Conservation (phyloP, 352 stramenopile genomes). For the Pythium angustatum region DNA sequence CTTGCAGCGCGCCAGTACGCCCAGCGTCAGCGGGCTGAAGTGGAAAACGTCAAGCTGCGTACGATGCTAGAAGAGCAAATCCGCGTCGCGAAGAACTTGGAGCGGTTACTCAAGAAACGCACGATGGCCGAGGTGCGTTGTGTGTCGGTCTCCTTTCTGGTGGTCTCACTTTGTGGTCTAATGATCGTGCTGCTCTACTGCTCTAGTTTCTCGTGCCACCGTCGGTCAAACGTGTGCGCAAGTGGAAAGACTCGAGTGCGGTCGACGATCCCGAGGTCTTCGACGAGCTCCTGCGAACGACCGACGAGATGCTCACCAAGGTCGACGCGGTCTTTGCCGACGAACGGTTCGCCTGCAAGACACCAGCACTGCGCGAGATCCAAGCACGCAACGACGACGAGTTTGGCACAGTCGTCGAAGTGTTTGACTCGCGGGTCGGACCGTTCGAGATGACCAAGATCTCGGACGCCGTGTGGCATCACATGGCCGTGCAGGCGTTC, state of each 20-base stretch:
- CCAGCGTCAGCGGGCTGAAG: constrained; percentile 22
- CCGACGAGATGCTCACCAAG: constrained; percentile 17
- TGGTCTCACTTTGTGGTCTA: not conserved
- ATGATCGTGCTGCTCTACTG: not conserved
- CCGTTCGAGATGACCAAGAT: constrained; percentile 16
- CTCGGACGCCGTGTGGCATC: constrained; percentile 23
- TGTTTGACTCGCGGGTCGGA: constrained; percentile 16
- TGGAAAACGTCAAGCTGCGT: constrained; percentile 33
- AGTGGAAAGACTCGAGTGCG: constrained; percentile 11
- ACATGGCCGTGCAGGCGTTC: constrained; percentile 16
- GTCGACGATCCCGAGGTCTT: constrained; percentile 12
- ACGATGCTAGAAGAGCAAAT: constrained; percentile 38
- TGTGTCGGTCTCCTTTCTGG: too few species aligned
- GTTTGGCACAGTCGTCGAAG: constrained; percentile 20
- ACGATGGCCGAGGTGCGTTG: constrained; percentile 12
- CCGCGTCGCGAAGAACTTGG: constrained; percentile 31
- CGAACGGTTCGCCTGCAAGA: constrained; percentile 12
- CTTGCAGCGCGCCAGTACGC: constrained; percentile 16
- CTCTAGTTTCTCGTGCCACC: constrained; percentile 8
- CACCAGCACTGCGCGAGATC: constrained; percentile 10
- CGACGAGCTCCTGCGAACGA: constrained; percentile 8
- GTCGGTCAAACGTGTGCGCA: constrained; percentile 10
- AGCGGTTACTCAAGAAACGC: constrained; percentile 26
- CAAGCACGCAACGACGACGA: constrained; percentile 17
- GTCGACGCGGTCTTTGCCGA: constrained; percentile 12